These are phyloP conservation scores for Escovopsis weberi DNA, from an alignment of 2,329 filamentous ascomycete genomes.

Conservation along the genomic window DNA sequence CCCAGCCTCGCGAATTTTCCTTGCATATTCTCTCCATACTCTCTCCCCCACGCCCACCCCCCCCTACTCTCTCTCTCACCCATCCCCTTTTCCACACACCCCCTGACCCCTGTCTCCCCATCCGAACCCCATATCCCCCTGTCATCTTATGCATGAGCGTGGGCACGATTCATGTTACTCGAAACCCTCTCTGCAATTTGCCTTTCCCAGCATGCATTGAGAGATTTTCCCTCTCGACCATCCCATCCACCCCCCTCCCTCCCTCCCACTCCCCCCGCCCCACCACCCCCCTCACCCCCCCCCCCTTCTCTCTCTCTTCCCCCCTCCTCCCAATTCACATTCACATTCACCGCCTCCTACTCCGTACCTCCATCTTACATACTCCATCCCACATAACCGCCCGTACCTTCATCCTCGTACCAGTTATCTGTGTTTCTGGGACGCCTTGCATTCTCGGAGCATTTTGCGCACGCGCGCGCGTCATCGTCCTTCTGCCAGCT, in stretches of 20 bases:
- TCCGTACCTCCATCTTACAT: not conserved
- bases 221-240: too few relatives aligned
- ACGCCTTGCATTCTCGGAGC: too few relatives aligned
- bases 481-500: not conserved
- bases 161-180: not conserved
- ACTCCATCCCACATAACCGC: not conserved
- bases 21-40: not conserved
- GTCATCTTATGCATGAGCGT: slow-evolving; percentile 3
- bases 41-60: not conserved
- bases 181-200: too few relatives aligned
- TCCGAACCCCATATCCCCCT: too few relatives aligned
- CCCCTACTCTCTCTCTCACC: not conserved
- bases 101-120: too few relatives aligned
- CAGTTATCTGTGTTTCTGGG: too few relatives aligned
- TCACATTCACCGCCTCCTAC: not conserved
- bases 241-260: too few relatives aligned
- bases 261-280: too few relatives aligned
- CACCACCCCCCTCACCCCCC: too few relatives aligned
- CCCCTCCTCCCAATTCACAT: not conserved
- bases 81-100: slow-evolving; percentile 1
- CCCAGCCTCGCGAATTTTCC: slow-evolving; percentile 6
- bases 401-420: too few relatives aligned
- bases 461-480: not conserved
- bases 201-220: too few relatives aligned
- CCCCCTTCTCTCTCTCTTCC: too few relatives aligned